Evolutionary conservation across 441 rosid genomes (phyloP).

Genomic region (Mallotus japonicus): DNA sequence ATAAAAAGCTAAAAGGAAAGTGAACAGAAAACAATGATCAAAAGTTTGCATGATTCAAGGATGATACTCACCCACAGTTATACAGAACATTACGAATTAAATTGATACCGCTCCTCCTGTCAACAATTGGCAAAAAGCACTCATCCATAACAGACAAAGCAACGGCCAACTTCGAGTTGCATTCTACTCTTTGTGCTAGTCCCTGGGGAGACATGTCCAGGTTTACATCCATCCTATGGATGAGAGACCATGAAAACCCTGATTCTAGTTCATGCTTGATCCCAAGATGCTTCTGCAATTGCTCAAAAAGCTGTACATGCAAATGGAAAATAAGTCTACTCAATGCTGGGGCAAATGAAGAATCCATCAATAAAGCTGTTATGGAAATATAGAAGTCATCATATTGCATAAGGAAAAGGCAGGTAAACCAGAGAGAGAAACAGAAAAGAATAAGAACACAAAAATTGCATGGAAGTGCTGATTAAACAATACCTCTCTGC

Average conservation of each 20-base stretch:
- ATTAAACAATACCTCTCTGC: constrained; percentile 63
- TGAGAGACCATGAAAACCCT: constrained; percentile 92
- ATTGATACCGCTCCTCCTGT: constrained; percentile 87
- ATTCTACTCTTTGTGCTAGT: constrained; percentile 71
- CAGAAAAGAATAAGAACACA: neutral
- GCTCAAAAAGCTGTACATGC: constrained; percentile 70
- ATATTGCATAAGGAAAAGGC: neutral
- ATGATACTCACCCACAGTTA: constrained; percentile 70
- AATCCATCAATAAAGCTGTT: neutral
- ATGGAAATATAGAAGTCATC: neutral
- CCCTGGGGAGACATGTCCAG: constrained; percentile 43
- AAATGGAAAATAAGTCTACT: constrained; percentile 23
- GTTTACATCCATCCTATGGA: constrained; percentile 61
- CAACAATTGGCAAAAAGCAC: constrained; percentile 94
- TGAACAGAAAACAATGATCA: neutral
- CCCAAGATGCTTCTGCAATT: constrained; percentile 77
- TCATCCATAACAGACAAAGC: constrained; percentile 95
- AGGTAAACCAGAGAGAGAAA: neutral
- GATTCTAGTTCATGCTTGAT: constrained; percentile 79
- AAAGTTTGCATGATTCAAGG: constrained; percentile 6
- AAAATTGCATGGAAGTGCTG: neutral
- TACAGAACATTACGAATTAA: constrained; percentile 72
- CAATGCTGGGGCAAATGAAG: constrained; percentile 9
- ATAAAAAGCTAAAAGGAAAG: neutral
- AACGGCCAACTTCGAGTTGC: constrained; percentile 92